Base-by-base conservation (phyloP, 306 rosid genomes). In the Trifolium repens region DNA sequence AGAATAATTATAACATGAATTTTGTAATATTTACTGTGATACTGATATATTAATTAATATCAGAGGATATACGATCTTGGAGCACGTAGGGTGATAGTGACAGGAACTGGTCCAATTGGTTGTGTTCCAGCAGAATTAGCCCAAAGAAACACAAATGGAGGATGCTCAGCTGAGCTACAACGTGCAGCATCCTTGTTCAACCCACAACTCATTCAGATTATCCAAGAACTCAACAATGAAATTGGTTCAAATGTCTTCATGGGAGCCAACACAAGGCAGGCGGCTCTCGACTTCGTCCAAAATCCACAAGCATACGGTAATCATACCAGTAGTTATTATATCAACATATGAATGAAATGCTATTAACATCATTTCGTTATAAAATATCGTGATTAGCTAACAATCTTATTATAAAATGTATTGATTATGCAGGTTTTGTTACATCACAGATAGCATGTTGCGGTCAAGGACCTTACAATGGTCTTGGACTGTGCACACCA, bases 101-200 rank as follows among this genome's bases (percentile, higher is more conserved):
- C 98, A 0, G 96, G 96, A 10, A 93, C 96, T 0, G 98, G 98
- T 24, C 98, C 98, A 15, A 17, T 93, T 46, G 98, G 98, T 0
- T 93, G 98, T 57, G 98, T 88, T 4, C 98, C 98, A 0, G 96
- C 98, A 4, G 98, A 93, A 52, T 72, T 90, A 86, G 98, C 96
- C 0, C 1, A 27, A 84, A 49, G 89, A 44, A 24, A 94, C 81
- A 15, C 7, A 0, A 84, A 83, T 9, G 98, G 96, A 0, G 53
- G 86, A 50, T 93, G 98, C 43, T 35, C 88, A 0, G 8, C 7
- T 0, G 96, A 90, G 32, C 77, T 93, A 35, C 93, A 89, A 70
- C 63, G 72, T 10, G 98, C 98, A 0, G 88, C 89, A 0, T 7
- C 60, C 0, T 79, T 93, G 78, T 93, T 67, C 80, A 91, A 93